Base-by-base conservation (phyloP, 2,329 filamentous ascomycete species). In the Fusarium kyushuense region DNA sequence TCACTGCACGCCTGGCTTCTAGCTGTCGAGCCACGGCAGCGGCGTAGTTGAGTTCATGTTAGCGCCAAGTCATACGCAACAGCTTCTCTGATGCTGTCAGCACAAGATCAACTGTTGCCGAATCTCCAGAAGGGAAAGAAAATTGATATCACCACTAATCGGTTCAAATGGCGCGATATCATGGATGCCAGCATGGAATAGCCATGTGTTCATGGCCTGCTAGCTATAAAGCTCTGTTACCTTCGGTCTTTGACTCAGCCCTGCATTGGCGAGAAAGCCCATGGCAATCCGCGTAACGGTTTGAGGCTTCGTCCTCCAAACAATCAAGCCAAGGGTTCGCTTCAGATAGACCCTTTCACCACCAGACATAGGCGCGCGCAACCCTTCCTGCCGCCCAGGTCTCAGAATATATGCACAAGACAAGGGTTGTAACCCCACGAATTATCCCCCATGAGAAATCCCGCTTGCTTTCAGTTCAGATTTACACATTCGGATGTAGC, bases 401-500 rank as follows among this genome's bases (percentile, higher is more conserved):
- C 64, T 53, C 60, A 58, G 38, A 57, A 63, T 54, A 56, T 41
- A 55, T 36, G 35, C 40, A 25, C 42, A 11, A 35, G 47, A 49
- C 62, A 35, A 63, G 66, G 63, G 33, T 49, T 14, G 23, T 25
- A 48, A 67, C 47, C 65, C 65, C 61, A 59, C 65, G 57, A 69
- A 65, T 54, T 58, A 23, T 35, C 36, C 32, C 35, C 38, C 49
- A 46, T 57, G 46, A 47, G 36, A 43, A 27, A 32, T 56, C 35
- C 51, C 30, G n/a, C 38, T 66, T 46, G 40, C 29, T 42, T 40
- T 47, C 43, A 48, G 27, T 66, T 30, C 53, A 32, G 41, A 21
- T 12, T 63, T 36, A n/a, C n/a, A n/a, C n/a, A 64, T 35, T 52
- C 71, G 69, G 71, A 72, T 72, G 71, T 27, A 54, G 52, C 69